Conservation (phyloP, 495 filamentous ascomycete genomes). For the Apiosordaria backusii region DNA sequence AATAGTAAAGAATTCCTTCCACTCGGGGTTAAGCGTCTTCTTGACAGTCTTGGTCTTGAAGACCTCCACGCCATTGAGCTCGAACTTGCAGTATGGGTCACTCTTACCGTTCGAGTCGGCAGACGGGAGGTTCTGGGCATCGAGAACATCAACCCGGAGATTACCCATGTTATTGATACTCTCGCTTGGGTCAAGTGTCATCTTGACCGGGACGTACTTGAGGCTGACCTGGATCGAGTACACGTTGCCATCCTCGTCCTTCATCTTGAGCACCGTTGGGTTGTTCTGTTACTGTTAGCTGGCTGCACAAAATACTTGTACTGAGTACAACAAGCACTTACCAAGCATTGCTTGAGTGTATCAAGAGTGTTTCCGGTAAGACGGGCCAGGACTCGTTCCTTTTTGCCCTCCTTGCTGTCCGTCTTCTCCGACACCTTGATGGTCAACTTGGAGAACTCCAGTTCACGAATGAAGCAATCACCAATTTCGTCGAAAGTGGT, state of each 20-base stretch:
- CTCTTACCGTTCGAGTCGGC: constrained; percentile 95
- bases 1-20: constrained; percentile 94
- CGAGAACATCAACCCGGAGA: constrained; percentile 84
- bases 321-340: constrained; percentile 39
- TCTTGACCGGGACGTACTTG: constrained; percentile 89
- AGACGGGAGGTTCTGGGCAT: constrained; percentile 80
- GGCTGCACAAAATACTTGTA: background rate
- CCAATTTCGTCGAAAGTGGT: constrained; percentile 83
- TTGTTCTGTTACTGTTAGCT: constrained; percentile 61
- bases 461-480: constrained; percentile 92
- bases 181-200: constrained; percentile 90
- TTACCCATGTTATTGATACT: constrained; percentile 98
- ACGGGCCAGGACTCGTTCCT: constrained; percentile 73
- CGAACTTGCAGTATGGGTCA: constrained; percentile 95
- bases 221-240: constrained; percentile 85
- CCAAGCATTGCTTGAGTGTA: constrained; percentile 79
- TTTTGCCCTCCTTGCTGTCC: constrained; percentile 67
- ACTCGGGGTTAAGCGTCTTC: constrained; percentile 90
- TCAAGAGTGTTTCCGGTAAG: constrained; percentile 80
- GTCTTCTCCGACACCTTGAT: constrained; percentile 73
- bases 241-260: constrained; percentile 66
- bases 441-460: constrained; percentile 91
- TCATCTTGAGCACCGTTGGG: constrained; percentile 75
- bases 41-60: constrained; percentile 93
- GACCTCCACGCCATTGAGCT: constrained; percentile 77